These are phyloP conservation scores for Schizosaccharomyces lindneri DNA, from an alignment of 805 yeast genomes.

Conservation along the genomic window DNA sequence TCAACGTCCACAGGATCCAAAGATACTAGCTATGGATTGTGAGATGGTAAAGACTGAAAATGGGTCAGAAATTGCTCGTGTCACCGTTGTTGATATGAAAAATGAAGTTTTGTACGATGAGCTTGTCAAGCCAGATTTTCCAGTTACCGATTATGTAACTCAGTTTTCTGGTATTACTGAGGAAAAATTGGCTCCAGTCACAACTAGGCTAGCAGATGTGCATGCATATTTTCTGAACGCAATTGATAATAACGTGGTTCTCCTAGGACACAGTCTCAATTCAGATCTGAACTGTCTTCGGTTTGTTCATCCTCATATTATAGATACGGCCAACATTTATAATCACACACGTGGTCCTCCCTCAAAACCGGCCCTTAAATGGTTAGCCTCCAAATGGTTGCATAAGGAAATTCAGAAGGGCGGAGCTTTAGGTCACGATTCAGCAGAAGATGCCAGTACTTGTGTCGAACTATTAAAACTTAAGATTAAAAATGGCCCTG, in stretches of 20 bases:
- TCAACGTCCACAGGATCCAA: slow-evolving; percentile 1
- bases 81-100: slow-evolving; percentile 35
- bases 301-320: slow-evolving; percentile 43
- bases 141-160: slow-evolving; percentile 60
- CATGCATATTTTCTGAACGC: slow-evolving; percentile 28
- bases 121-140: slow-evolving; percentile 51
- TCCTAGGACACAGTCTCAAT: slow-evolving; percentile 79
- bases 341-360: slow-evolving; percentile 75
- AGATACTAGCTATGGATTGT: slow-evolving; percentile 61
- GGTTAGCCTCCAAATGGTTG: slow-evolving; percentile 36
- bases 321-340: slow-evolving; percentile 52
- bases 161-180: slow-evolving; percentile 68
- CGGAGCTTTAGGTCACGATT: slow-evolving; percentile 54
- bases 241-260: slow-evolving; percentile 31
- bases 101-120: slow-evolving; percentile 32
- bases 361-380: slow-evolving; percentile 48
- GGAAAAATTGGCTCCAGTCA: slow-evolving; percentile 34
- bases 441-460: slow-evolving; percentile 62
- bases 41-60: slow-evolving; percentile 57
- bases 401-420: slow-evolving; percentile 33
- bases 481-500: slow-evolving; percentile 40
- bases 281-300: slow-evolving; percentile 51
- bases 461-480: slow-evolving; percentile 53
- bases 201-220: slow-evolving; percentile 40
- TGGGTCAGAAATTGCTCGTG: slow-evolving; percentile 51